Evolutionary conservation across 768 basidiomycete genomes (phyloP), one percentile per base, ranked within the genome.

Genomic region (Mycena venus): DNA sequence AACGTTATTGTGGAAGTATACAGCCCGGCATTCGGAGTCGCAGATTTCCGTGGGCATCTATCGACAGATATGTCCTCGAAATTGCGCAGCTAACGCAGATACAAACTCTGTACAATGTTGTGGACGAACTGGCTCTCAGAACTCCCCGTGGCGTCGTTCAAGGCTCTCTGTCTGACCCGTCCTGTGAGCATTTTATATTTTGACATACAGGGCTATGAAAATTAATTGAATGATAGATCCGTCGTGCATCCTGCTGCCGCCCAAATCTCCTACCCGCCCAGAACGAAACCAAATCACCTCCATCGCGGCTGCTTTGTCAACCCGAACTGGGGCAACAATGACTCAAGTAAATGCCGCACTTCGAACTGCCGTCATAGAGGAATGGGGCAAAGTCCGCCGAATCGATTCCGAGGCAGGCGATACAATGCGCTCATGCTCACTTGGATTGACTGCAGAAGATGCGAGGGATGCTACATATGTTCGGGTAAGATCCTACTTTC

Each of bases 191-290:
- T n/a, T 19, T 25, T 23, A 27, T 21, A 6, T 47, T 31, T 23
- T 31, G n/a, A n/a, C 23, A 31, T 32, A 38, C 36, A 38, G 6
- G 32, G n/a, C 10, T 31, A n/a, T n/a, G n/a, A 32, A 49, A 47
- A 31, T 12, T 32, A 11, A 49, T 10, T 19, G 19, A 2, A 32
- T 49, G 5, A 21, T 25, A 83, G 83, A 84, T 77, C 70, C 78
- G 7, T 44, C 75, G n/a, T 83, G 80, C 72, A 71, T 79, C 29
- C 79, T 83, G 19, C 75, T 83, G 6, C 81, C 79, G 8, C 82
- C 60, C n/a, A 72, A 25, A 38, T 70, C 19, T 60, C 49, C 59
- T n/a, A 3, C 23, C 70, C n/a, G 32, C 2, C 62, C 62, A 9
- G 8, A 32, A 7, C 9, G 8, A 1, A 44, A 29, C 10, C 44